Conservation (phyloP, 306 rosid genomes). For the peach (Prunus persica) region DNA sequence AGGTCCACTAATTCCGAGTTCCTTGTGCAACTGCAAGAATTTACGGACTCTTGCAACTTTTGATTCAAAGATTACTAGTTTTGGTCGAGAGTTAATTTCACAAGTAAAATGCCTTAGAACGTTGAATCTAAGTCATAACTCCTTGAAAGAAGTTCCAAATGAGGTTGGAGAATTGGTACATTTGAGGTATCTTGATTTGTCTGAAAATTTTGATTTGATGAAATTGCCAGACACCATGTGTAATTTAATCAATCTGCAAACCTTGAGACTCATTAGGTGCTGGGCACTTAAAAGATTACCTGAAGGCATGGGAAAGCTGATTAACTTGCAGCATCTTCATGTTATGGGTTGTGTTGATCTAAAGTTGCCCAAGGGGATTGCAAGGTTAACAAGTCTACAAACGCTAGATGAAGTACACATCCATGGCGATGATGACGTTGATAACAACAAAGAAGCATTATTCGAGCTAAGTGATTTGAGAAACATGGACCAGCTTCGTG, state of each 20-base stretch:
- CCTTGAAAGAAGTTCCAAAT: too few relatives aligned
- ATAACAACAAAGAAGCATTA: neutral
- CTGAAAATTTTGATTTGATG: rapidly evolving
- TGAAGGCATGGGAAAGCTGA: neutral
- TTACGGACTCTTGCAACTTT: neutral
- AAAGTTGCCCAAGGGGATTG: too few relatives aligned
- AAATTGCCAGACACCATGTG: neutral
- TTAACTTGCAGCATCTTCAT: too few relatives aligned
- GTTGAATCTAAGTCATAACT: rapidly evolving
- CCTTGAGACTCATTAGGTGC: neutral
- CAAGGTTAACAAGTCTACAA: neutral
- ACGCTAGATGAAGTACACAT: neutral
- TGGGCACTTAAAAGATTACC: rapidly evolving
- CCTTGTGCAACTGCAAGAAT: too few relatives aligned
- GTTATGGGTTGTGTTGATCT: rapidly evolving
- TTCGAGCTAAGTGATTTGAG: too few relatives aligned
- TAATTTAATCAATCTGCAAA: neutral
- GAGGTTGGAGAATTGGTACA: too few relatives aligned
- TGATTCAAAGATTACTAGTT: neutral
- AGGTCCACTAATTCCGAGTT: neutral
- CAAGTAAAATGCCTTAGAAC: neutral
- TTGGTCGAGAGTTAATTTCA: neutral
- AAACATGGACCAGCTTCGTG: too few relatives aligned
- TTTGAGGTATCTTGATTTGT: too few relatives aligned
- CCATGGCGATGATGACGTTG: neutral